Percentiles rank a stretch among this genome's conserved stretches.
These are phyloP conservation scores for Fomitopsis schrenkii DNA, from an alignment of 1,284 basidiomycete species.

Conservation along the genomic window DNA sequence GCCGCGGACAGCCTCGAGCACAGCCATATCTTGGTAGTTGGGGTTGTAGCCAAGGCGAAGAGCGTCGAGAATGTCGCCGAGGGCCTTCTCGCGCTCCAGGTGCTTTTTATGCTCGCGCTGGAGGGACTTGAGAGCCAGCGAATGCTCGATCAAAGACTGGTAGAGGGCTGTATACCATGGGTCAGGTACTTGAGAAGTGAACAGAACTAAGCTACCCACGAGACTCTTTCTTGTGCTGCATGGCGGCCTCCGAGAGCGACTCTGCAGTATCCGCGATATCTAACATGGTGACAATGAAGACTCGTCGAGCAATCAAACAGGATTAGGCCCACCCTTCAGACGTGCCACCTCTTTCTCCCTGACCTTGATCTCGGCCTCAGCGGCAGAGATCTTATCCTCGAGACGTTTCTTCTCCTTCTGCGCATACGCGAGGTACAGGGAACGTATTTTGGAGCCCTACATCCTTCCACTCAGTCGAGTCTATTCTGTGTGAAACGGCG, in stretches of 20 bases:
- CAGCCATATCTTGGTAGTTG: conserved; percentile 99
- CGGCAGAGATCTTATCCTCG: conserved; percentile 51
- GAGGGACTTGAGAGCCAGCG: conserved; percentile 74
- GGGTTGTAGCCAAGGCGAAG: conserved; percentile 91
- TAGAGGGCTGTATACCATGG: conserved; percentile 63
- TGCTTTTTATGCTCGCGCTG: conserved; percentile 69
- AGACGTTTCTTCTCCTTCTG: conserved; percentile 83
- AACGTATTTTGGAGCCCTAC: conserved; percentile 88
- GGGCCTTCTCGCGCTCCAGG: conserved; percentile 67
- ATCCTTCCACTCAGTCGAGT: not conserved
- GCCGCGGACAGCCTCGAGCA: conserved; percentile 92
- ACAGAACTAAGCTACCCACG: conserved; percentile 47
- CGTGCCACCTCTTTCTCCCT: conserved; percentile 69
- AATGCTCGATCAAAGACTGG: conserved; percentile 68
- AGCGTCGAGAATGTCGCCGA: conserved; percentile 83
- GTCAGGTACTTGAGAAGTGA: not conserved
- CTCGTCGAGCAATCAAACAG: too few relatives aligned
- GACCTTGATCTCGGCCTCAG: conserved; percentile 55
- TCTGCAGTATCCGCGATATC: conserved; percentile 69
- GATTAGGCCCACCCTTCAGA: conserved; percentile 47
- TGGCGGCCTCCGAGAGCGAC: conserved; percentile 65
- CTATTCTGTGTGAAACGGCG: not conserved
- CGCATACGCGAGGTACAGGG: conserved; percentile 84
- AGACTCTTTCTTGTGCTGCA: conserved; percentile 82
- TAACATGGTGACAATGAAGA: conserved; percentile 21